Evolutionary conservation across 768 basidiomycete genomes (phyloP), one percentile per base, ranked within the genome.

Genomic region (Mycena kentingensis): DNA sequence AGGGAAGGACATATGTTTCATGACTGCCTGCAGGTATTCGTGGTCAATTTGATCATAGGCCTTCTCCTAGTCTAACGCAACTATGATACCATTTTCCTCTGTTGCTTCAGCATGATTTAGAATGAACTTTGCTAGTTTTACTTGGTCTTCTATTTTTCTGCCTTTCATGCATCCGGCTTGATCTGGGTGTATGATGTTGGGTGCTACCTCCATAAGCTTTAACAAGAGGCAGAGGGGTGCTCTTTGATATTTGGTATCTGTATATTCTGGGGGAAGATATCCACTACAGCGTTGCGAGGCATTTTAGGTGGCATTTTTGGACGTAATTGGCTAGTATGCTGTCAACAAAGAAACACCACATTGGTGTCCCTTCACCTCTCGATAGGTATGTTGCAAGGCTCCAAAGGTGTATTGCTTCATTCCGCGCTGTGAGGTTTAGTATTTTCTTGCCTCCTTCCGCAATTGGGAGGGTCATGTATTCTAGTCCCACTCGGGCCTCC

Each of bases 141-240:
- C 64, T 0, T 66, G 66, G 44, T 71, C 57, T 0, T 58, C 55
- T 3, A 72, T 69, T 0, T 51, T 53, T 0, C 63, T 10, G 1
- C 56, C 57, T 1, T 50, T 61, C 0, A 73, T 46, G 11, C 72
- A 73, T 0, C 69, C 70, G 0, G 67, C 57, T 46, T 72, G 72
- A 41, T 60, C 46, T 2, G 34, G 49, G 51, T 69, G 68, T 1
- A 71, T 60, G 0, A 65, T 36, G 2, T 16, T 25, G 0, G 43
- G 46, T 0, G 27, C 55, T 4, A 45, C 49, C 1, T 39, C 18
- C 0, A 61, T 61, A 0, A 73, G 34, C 49, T 44, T 57, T 0
- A 53, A 53, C 0, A 66, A 46, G 0, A 57, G 35, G 0, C 29
- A 19, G 13, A 46, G 46, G n/a, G 52, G 46, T 5, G 47, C 4